phyloP scores from a whole-genome alignment of 306 rosid genomes.

The Lithocarpus polystachyus region DNA sequence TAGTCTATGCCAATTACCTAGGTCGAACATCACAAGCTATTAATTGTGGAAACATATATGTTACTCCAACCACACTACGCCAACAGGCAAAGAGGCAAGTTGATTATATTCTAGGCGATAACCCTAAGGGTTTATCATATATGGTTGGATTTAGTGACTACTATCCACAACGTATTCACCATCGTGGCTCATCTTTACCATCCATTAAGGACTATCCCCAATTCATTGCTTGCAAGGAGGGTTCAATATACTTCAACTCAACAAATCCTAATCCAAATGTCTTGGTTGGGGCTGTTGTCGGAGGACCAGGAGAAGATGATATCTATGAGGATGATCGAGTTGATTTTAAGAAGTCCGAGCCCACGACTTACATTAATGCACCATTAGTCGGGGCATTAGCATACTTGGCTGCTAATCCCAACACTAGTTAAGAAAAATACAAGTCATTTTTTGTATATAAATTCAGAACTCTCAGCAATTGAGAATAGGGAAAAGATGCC shows the following conservation, averaged over 20 bases:
- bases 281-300: constrained; percentile 78
- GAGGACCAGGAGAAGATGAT: constrained; percentile 85
- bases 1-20: constrained; percentile 74
- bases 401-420: constrained; percentile 66
- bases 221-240: constrained; percentile 71
- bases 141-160: constrained; percentile 79
- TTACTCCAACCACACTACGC: constrained; percentile 60
- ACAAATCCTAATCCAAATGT: constrained; percentile 70
- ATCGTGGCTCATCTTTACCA: constrained; percentile 83
- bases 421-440: constrained; percentile 20
- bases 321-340: constrained; percentile 64
- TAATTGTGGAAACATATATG: constrained; percentile 63
- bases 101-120: constrained; percentile 80
- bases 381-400: constrained; percentile 88
- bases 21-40: constrained; percentile 55
- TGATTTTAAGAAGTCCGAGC: constrained; percentile 75
- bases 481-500: constrained; percentile 33
- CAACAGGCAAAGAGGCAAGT: constrained; percentile 71
- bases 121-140: constrained; percentile 76
- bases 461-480: neutral
- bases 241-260: constrained; percentile 70
- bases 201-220: constrained; percentile 77
- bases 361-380: constrained; percentile 92
- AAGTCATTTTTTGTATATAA: constrained; percentile 19
- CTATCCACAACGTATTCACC: constrained; percentile 80